Conservation (phyloP, 148 eudicot species). For the Camellia sinensis region DNA sequence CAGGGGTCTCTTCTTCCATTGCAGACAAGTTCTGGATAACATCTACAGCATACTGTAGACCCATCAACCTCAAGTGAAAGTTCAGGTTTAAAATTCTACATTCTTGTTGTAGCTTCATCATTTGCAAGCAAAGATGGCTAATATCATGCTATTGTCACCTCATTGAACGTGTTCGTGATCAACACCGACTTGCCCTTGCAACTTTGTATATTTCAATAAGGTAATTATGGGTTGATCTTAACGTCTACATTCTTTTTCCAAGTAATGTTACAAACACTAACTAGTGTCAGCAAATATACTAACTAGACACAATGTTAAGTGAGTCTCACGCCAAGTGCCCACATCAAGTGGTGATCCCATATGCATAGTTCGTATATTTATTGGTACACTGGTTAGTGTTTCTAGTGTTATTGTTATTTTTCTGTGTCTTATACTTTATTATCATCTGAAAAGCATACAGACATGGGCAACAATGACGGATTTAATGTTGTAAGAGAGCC, state of each 20-base stretch:
- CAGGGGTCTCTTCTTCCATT: constrained; percentile 63
- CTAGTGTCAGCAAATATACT: too few species aligned
- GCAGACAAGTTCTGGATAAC: constrained; percentile 35
- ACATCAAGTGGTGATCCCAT: too few species aligned
- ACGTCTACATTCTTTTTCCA: not conserved
- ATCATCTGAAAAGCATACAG: not conserved
- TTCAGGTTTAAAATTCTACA: not conserved
- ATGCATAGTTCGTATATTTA: too few species aligned
- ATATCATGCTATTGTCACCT: not conserved
- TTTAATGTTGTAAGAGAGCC: not conserved
- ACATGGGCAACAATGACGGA: not conserved
- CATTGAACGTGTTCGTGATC: not conserved
- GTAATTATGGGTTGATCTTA: not conserved
- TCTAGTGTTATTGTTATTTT: too few species aligned
- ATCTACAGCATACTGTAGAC: constrained; percentile 2
- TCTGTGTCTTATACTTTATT: not conserved
- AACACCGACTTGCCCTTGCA: not conserved
- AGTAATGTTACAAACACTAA: too few species aligned
- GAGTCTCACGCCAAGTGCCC: too few species aligned
- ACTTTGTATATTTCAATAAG: not conserved
- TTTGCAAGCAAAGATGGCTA: not conserved
- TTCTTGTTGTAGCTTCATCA: not conserved
- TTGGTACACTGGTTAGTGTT: too few species aligned
- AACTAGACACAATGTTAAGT: too few species aligned
- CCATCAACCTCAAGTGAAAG: not conserved